Evolutionary conservation across 495 filamentous ascomycete genomes (phyloP).

Genomic region (Neurospora intermedia): DNA sequence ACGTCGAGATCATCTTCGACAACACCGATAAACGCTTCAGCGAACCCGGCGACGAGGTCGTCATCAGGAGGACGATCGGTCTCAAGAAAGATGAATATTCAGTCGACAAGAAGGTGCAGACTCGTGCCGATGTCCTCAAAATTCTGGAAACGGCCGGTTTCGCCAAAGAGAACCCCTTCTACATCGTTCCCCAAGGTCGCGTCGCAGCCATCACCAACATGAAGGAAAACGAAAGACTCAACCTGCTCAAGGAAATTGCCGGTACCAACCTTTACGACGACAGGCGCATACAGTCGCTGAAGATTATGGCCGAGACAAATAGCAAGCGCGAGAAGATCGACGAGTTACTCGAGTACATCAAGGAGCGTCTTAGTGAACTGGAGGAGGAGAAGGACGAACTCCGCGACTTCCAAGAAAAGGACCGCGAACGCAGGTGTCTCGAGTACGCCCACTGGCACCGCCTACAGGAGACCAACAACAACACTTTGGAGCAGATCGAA

Average conservation of each 20-base stretch:
- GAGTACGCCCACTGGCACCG: conserved; percentile 91
- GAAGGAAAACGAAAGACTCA: conserved; percentile 86
- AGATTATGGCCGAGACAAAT: conserved; percentile 95
- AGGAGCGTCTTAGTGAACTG: conserved; percentile 76
- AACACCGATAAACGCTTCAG: conserved; percentile 95
- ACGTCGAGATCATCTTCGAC: conserved; percentile 98
- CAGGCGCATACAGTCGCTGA: conserved; percentile 75
- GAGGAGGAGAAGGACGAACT: conserved; percentile 97
- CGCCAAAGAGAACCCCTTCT: conserved; percentile 95
- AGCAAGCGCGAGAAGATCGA: conserved; percentile 93
- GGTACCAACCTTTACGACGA: conserved; percentile 96
- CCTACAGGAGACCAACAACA: conserved; percentile 68
- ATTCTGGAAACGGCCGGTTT: conserved; percentile 93
- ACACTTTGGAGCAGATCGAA: conserved; percentile 73
- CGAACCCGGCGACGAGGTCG: conserved; percentile 81
- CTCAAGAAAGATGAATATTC: conserved; percentile 98
- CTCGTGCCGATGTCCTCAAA: conserved; percentile 90
- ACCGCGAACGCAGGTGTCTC: conserved; percentile 81
- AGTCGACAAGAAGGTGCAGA: conserved; percentile 89
- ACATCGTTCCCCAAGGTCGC: conserved; percentile 95
- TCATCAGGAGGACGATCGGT: conserved; percentile 87
- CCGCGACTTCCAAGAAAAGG: conserved; percentile 84
- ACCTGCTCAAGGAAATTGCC: conserved; percentile 90
- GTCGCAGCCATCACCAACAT: conserved; percentile 96
- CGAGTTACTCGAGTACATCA: conserved; percentile 80